A percentile compares a stretch with the other conserved stretches of the same genome.
These are phyloP conservation scores for Aureobasidium sp. DNA, from an alignment of 2,329 filamentous ascomycete genomes.

Conservation along the genomic window DNA sequence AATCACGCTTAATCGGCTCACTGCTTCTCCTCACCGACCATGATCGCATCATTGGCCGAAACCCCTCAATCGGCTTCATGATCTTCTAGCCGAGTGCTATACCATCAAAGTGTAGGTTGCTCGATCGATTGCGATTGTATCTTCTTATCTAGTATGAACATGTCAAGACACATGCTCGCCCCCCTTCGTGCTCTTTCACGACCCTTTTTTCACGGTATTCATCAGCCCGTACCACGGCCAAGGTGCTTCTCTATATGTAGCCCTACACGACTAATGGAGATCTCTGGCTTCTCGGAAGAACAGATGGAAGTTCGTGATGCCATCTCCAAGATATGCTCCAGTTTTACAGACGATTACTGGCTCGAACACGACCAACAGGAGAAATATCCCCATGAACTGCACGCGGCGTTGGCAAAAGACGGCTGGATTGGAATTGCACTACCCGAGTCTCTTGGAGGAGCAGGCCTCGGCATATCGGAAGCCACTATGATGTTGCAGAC, in stretches of 20 bases:
- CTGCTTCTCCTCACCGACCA: neutral
- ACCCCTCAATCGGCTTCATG: conserved; percentile 5
- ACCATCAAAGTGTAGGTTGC: neutral
- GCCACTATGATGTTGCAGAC: conserved; percentile 85
- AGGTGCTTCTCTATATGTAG: conserved; percentile 21
- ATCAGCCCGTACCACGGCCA: neutral
- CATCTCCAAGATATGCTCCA: conserved; percentile 35
- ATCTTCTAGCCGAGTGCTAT: neutral
- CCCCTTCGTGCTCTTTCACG: neutral
- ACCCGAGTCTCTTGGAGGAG: conserved; percentile 64
- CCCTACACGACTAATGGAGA: conserved; percentile 14
- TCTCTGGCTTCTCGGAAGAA: conserved; percentile 32
- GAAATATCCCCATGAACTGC: conserved; percentile 65
- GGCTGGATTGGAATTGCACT: conserved; percentile 78
- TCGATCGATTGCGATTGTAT: neutral
- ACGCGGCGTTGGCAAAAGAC: conserved; percentile 62
- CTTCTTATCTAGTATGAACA: neutral
- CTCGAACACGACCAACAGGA: conserved; percentile 61
- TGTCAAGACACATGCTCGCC: neutral
- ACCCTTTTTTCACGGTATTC: neutral
- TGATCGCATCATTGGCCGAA: neutral
- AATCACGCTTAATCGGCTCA: neutral
- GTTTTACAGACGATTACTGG: conserved; percentile 53
- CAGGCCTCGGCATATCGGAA: conserved; percentile 65
- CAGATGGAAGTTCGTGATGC: conserved; percentile 35